Evolutionary conservation across 1,139 yeast genomes (phyloP).

Genomic region (Scheffersomyces illinoinensis): DNA sequence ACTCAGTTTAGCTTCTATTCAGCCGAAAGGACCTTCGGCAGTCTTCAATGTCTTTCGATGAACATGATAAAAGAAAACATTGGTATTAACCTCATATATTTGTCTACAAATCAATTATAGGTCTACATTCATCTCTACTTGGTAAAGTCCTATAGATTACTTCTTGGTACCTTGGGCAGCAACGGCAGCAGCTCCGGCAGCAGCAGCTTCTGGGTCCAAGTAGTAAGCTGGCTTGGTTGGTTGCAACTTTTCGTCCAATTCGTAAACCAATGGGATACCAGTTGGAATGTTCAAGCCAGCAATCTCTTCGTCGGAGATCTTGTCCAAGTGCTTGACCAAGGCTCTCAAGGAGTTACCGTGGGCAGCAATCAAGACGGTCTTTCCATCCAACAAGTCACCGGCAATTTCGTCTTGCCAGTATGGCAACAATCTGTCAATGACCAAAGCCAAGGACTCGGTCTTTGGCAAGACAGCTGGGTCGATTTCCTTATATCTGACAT

Average conservation of each 20-base stretch:
- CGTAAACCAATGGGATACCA: slow-evolving; percentile 98
- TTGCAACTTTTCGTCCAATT: slow-evolving; percentile 82
- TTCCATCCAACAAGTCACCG: slow-evolving; percentile 78
- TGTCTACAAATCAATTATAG: neutral
- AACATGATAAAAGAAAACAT: neutral
- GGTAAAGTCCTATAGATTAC: slow-evolving; percentile 16
- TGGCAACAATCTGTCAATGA: slow-evolving; percentile 95
- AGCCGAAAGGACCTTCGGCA: neutral
- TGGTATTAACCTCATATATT: neutral
- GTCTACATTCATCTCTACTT: neutral
- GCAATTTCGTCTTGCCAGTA: slow-evolving; percentile 97
- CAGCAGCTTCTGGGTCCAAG: slow-evolving; percentile 99
- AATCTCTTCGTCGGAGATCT: slow-evolving; percentile 88
- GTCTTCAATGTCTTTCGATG: neutral
- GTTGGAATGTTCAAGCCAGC: slow-evolving; percentile 97
- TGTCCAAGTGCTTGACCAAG: slow-evolving; percentile 93
- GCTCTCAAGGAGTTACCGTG: slow-evolving; percentile 99
- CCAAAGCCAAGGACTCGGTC: slow-evolving; percentile 93
- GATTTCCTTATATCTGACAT: slow-evolving; percentile 78
- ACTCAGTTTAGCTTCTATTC: too few relatives aligned
- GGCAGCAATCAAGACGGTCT: slow-evolving; percentile 92
- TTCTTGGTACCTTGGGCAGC: slow-evolving; percentile 86
- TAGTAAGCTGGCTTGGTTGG: slow-evolving; percentile 94
- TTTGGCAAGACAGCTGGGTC: slow-evolving; percentile 87
- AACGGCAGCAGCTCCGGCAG: slow-evolving; percentile 99